Evolutionary conservation across 2,329 filamentous ascomycete genomes (phyloP).

Genomic region (Pseudopithomyces maydicus): DNA sequence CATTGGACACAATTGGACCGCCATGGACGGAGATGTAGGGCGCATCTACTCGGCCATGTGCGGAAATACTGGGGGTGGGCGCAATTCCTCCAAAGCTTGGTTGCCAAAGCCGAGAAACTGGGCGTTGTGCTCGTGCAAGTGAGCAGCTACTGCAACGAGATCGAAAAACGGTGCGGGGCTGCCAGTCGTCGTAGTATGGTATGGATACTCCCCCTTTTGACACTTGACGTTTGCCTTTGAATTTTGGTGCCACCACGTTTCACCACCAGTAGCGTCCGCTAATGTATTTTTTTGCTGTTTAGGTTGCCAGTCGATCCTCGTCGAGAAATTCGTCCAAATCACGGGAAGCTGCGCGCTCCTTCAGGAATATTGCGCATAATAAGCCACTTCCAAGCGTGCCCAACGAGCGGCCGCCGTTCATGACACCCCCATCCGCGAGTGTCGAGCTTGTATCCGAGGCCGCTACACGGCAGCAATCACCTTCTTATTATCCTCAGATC

Average conservation of each 20-base stretch:
- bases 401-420: constrained; percentile 33
- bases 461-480: constrained; percentile 1
- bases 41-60: constrained; percentile 89
- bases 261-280: constrained; percentile 16
- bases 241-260: background rate
- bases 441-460: constrained; percentile 12
- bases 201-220: constrained; percentile 42
- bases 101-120: constrained; percentile 72
- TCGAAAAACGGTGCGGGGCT: constrained; percentile 82
- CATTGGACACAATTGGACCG: constrained; percentile 66
- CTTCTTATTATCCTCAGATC: constrained; percentile 9
- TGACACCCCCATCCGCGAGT: constrained; percentile 21
- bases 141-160: constrained; percentile 78
- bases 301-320: constrained; percentile 46
- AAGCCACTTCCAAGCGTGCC: constrained; percentile 43
- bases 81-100: constrained; percentile 76
- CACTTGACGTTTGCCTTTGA: constrained; percentile 8
- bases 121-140: constrained; percentile 73
- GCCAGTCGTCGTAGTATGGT: constrained; percentile 80
- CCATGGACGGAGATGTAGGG: constrained; percentile 63
- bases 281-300: constrained; percentile 2
- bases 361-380: constrained; percentile 40
- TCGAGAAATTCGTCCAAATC: constrained; percentile 44
- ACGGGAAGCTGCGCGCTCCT: constrained; percentile 36
- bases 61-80: constrained; percentile 92